Conservation (phyloP, 192 early-diverging fungal species). For the Martensiomyces pterosporus region DNA sequence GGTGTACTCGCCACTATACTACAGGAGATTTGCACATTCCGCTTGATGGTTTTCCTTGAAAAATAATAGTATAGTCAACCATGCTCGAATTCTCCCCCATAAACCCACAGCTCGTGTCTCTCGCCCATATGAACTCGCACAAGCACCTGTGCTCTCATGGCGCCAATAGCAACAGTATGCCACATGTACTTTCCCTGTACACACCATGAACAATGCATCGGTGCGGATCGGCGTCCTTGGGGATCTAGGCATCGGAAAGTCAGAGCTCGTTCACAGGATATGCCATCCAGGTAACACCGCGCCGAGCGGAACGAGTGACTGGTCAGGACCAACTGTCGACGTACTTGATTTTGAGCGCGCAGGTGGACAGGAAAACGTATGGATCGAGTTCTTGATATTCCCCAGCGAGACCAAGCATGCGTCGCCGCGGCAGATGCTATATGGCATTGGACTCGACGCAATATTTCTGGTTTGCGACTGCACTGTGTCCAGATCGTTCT, state of each 20-base stretch:
- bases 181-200: not conserved
- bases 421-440: conserved; percentile 42
- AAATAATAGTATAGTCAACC: no score
- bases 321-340: conserved; percentile 29
- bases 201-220: conserved; percentile 30
- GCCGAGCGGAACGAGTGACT: conserved; percentile 1
- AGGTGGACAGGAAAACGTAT: conserved; percentile 6
- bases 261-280: conserved; percentile 37
- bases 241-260: conserved; percentile 30
- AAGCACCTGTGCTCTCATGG: no score
- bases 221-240: conserved; percentile 44
- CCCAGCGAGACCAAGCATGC: conserved; percentile 43
- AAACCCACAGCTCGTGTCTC: no score
- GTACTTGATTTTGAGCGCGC: conserved; percentile 21
- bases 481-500: conserved; percentile 18
- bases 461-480: conserved; percentile 41
- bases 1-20: conserved; percentile 19
- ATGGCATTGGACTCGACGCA: conserved; percentile 31
- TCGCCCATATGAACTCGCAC: no score
- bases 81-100: no score
- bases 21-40: conserved; percentile 10
- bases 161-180: not conserved
- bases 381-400: conserved; percentile 41
- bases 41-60: no score
- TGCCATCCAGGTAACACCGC: conserved; percentile 16